Base-by-base conservation (phyloP, 2,329 filamentous ascomycete species). In the Kalmusia sp. region DNA sequence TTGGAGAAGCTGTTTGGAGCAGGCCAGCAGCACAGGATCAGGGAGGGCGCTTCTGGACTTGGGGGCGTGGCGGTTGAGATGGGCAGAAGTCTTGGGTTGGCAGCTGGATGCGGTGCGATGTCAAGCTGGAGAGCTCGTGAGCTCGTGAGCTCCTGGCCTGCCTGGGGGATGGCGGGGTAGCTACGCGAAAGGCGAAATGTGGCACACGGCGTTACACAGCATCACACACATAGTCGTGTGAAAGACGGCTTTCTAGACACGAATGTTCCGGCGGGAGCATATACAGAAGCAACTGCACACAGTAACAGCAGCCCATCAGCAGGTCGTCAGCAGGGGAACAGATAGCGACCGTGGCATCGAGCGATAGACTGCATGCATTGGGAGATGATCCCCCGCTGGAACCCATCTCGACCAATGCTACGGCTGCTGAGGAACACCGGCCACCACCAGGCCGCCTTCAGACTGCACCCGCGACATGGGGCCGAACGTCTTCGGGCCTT, bases 401-500 rank as follows among this genome's bases (percentile, higher is more conserved):
- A n/a, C n/a, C 39, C 14, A 3, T 4, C 39, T 8, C 7, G 24
- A n/a, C 39, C 39, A 43, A 43, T 43, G 8, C 28, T 12, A 19
- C 14, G 24, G 25, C 21, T 15, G 22, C 24, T 40, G 14, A 27
- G 8, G 38, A 22, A 27, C 38, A 17, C 22, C 38, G 9, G 15
- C 38, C 22, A n/a, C 22, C 22, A 40, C 14, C 28, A n/a, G n/a
- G n/a, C 39, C 25, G 25, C 15, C 39, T 43, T 19, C 39, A 43
- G 39, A 43, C 12, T 24, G n/a, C 39, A 43, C 39, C 39, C 24
- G 15, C n/a, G 39, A 43, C 19, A 31, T 43, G 25, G 17, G 24
- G 6, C 35, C 35, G n/a, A 24, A 38, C 39, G 39, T 43, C 24
- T 43, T 43, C 25, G 39, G 39, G 25, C 25, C 25, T 43, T 43